Evolutionary conservation across 202 grass and related monocot species (phyloP), one percentile per base, ranked within the genome.

Genomic region (Zoysia matrella): DNA sequence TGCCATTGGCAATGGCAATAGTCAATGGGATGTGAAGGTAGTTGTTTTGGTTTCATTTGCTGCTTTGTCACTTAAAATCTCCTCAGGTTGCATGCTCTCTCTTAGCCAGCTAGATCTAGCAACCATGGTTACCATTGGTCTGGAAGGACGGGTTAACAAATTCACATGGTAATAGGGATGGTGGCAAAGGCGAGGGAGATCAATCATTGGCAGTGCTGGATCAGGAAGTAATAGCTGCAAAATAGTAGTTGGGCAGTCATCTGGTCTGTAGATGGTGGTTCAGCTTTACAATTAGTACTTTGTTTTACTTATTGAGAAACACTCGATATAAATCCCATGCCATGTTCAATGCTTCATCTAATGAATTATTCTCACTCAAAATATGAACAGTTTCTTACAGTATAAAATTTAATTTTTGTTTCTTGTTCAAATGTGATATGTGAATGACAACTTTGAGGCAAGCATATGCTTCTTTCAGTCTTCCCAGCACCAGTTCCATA

Each of bases 121-220:
- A 67, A n/a, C 62, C 51, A 41, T 67, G 61, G 16, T 22, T 15
- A 71, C 52, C 16, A 43, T 62, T 44, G 39, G 13, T 46, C 6
- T 48, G 57, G 39, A 50, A 77, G 56, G 55, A 64, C 41, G 40
- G 4, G 14, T n/a, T 36, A 2, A 43, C 47, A 78, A 53, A 7
- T 47, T 78, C 5, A 11, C 16, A 77, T 0, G 39, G 54, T 65
- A 47, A 55, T 46, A 52, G 55, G 18, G 14, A 66, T 55, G 4
- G 10, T 57, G 64, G 6, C n/a, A 69, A 69, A 57, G n/a, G 77
- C 0, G 11, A 69, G 43, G 16, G 3, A 1, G 16, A 1, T 58
- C 64, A n/a, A 69, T 69, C 22, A 57, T 47, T 47, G 65, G 40
- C 36, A 50, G 64, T 56, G 76, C 44, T 36, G 51, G 76, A 79